Evolutionary conservation across 192 early-diverging fungal species (phyloP), one percentile per base, ranked within the genome.

Genomic region (Endogone sp.): DNA sequence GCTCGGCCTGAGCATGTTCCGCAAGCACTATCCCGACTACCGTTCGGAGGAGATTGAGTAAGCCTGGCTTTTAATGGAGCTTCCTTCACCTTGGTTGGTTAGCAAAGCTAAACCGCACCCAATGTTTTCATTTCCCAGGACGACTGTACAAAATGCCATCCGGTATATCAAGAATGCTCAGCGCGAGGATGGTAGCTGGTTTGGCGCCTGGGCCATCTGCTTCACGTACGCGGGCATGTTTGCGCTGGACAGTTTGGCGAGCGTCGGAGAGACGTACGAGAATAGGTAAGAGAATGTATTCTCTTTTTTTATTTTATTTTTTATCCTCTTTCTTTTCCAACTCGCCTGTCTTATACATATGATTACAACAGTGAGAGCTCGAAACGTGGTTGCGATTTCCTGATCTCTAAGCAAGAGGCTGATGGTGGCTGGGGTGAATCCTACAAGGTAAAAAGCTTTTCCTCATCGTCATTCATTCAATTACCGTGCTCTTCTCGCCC

Each of bases 401-500:
- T 99, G 61, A 78, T 95, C 24, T 85, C 89, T 9, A 92, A 93
- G 64, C 97, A 99, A 84, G 82, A 86, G 58, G 75, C 63, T 13
- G 97, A 99, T 71, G 97, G 97, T 67, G 97, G 97, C 3, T 99
- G 97, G 97, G 97, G 97, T 67, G 97, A 99, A 79, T 78, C 87
- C 13, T 99, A 95, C 82, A 90, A 93, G 75, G 87, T 88, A 77
- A 65, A 70, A n/a, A n/a, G n/a, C n/a, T n/a, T n/a, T n/a, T n/a
- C n/a, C n/a, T n/a, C n/a, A n/a, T n/a, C n/a, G n/a, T 61, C 16
- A 16, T n/a, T n/a, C n/a, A n/a, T n/a, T n/a, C n/a, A n/a, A n/a
- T n/a, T n/a, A n/a, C n/a, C n/a, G n/a, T n/a, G n/a, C n/a, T n/a
- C n/a, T n/a, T n/a, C n/a, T n/a, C n/a, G n/a, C n/a, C n/a, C n/a